Evolutionary conservation across 139 green algal genomes (phyloP).

Genomic region (Chlorella sorokiniana): DNA sequence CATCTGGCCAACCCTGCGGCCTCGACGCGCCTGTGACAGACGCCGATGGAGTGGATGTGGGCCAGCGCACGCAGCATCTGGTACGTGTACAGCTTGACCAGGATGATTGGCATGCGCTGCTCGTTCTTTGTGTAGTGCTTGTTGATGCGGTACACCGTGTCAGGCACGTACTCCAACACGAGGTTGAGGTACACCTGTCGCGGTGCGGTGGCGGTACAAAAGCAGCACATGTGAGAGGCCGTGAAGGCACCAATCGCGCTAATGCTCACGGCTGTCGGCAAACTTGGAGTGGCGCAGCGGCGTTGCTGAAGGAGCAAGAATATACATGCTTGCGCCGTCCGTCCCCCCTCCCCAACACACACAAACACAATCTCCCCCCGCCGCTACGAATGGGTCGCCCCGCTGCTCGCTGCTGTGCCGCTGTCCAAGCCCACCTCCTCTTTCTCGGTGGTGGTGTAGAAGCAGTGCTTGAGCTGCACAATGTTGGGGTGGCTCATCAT

Average conservation of each 20-base stretch:
- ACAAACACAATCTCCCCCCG: neutral
- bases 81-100: slow-evolving; percentile 97
- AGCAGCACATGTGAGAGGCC: neutral
- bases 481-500: slow-evolving; percentile 97
- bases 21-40: slow-evolving; percentile 80
- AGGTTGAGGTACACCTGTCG: slow-evolving; percentile 96
- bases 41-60: slow-evolving; percentile 82
- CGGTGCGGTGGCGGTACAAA: neutral
- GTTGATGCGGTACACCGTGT: slow-evolving; percentile 96
- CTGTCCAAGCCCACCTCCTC: slow-evolving; percentile 38
- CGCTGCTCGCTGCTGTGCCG: neutral
- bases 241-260: no score
- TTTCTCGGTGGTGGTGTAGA: slow-evolving; percentile 86
- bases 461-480: slow-evolving; percentile 97
- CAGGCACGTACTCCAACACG: slow-evolving; percentile 98
- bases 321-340: no score
- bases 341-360: neutral
- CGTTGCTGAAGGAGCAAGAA: no score
- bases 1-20: neutral
- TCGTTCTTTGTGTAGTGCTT: slow-evolving; percentile 96
- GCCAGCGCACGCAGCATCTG: slow-evolving; percentile 85
- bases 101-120: slow-evolving; percentile 91
- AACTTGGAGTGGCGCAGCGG: no score
- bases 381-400: neutral
- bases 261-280: no score